Evolutionary conservation across 495 filamentous ascomycete genomes (phyloP), one percentile per base, ranked within the genome.

Genomic region (Trypethelium eluteriae): DNA sequence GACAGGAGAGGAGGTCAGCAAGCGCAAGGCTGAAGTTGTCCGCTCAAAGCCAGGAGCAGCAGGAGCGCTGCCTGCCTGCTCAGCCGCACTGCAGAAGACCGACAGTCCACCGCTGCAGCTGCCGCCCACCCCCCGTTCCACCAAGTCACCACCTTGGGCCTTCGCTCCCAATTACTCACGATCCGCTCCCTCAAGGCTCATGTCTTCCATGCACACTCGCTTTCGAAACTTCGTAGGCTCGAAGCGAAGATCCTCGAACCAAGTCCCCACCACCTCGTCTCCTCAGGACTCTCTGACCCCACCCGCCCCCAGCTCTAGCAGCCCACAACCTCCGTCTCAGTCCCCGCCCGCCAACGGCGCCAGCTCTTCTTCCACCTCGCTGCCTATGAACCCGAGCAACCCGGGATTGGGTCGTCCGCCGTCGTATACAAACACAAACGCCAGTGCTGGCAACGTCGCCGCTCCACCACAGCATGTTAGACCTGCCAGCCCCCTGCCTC

Each of bases 341-440:
- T 38, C 41, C 35, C 59, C 62, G 18, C 12, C 62, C 12, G 44
- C 41, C 56, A 67, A 49, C 68, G 44, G 38, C 64, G 16, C 70
- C 25, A 36, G 50, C 65, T 69, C 71, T 4, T 70, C 71, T 38
- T 56, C 71, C 11, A 69, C 70, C 62, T 72, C 72, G 47, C 63
- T 70, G 4, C 35, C 70, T 62, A 77, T 79, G 75, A 79, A 77
- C 72, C 73, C 46, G 38, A 62, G 68, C 53, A 75, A 74, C 47
- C 69, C 70, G 38, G 67, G 62, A 38, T 76, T 75, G 61, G 76
- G 76, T 53, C 72, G 76, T 38, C 77, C 77, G 53, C 75, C 77
- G 16, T 75, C 72, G n/a, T 79, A 79, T 68, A 76, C 75, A 61
- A 77, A 79, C 68, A 73, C 76, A 53, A 75, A 74, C 3, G 69